Base-by-base conservation (phyloP, 495 filamentous ascomycete species). In the Aspergillus affinis region DNA sequence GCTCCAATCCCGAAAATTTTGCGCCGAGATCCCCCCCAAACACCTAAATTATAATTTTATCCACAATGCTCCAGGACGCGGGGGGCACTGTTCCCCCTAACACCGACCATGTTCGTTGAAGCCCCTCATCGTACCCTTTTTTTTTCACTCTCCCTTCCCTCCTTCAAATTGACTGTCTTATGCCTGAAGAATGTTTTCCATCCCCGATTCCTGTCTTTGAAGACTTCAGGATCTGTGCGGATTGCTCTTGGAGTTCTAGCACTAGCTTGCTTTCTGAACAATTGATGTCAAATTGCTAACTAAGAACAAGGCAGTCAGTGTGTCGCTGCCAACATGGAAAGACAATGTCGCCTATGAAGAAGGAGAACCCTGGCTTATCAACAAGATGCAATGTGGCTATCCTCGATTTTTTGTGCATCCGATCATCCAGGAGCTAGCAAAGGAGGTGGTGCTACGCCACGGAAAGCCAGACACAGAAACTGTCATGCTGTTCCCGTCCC, bases 351-450 rank as follows among this genome's bases (percentile, higher is more conserved):
- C 83, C 2, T 98, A 98, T 63, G 94, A 98, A 72, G 91, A 98
- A 72, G 93, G 92, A 29, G 82, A 94, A 69, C 80, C 86, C 55
- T 93, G 91, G 90, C 89, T 98, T 12, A 57, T 95, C 44, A 82
- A 80, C 59, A 88, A 88, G 66, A 90, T 98, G 90, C 81, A 86
- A 61, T 95, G 89, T 21, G 94, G 94, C 46, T 98, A 98, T 75
- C 94, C 94, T 59, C 84, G 93, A 55, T 98, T 98, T 77, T 97
- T 96, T 77, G 86, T 98, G 54, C 90, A 98, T 72, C 87, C 85
- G 65, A 83, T 78, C 64, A 97, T 98, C 61, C 82, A 88, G 65
- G 82, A 84, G 23, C 88, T 98, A 56, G 86, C 85, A 29, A 70
- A 72, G 30, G 84, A 89, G 51, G 81, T 97, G 26, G 72, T 90